Evolutionary conservation across 257 asterid species (phyloP).

Genomic region (Coffea canephora): DNA sequence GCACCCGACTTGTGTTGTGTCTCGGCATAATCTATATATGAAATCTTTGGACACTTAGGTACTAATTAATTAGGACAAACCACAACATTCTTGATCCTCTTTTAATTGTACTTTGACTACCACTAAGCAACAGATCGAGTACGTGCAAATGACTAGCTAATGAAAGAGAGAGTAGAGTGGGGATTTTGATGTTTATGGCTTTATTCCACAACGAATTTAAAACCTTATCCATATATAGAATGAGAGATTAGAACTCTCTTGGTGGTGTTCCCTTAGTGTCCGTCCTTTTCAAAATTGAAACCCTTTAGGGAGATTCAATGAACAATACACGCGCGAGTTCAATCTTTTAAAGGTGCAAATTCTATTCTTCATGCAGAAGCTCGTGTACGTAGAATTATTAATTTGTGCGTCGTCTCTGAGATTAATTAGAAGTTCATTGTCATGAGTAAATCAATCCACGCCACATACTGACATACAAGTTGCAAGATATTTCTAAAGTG

Average conservation of each 20-base stretch:
- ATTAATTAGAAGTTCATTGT: background rate
- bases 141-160: too few relatives aligned
- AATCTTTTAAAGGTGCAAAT: too few relatives aligned
- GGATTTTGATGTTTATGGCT: background rate
- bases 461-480: background rate
- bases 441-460: slow-evolving; percentile 5
- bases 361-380: too few relatives aligned
- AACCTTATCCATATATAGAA: background rate
- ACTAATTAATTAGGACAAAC: slow-evolving; percentile 9
- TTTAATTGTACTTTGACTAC: slow-evolving; percentile 1
- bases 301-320: background rate
- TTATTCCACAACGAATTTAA: background rate
- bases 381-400: too few relatives aligned
- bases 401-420: too few relatives aligned
- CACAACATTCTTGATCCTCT: background rate
- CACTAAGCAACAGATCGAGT: background rate
- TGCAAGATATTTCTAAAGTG: background rate
- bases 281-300: background rate
- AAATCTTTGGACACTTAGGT: slow-evolving; percentile 1
- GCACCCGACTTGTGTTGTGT: slow-evolving; percentile 30
- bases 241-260: background rate
- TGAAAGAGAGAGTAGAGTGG: background rate
- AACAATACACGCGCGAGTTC: background rate
- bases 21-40: background rate
- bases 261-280: too few relatives aligned